Evolutionary conservation across 148 eudicot species (phyloP), one percentile per base, ranked within the genome.

Genomic region (Silene uniflora): DNA sequence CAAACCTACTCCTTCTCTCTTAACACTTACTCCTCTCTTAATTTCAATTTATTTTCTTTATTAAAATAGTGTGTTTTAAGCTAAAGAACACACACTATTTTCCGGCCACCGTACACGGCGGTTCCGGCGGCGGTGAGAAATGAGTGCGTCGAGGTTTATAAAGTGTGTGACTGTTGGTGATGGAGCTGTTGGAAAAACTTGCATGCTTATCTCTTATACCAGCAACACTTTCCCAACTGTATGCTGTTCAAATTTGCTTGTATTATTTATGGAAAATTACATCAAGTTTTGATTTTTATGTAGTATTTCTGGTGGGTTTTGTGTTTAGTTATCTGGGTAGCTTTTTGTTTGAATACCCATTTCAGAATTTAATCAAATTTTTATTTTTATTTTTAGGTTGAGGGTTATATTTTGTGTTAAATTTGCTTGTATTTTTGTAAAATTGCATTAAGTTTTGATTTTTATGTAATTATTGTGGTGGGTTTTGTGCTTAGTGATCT

Each of bases 171-270:
- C 83, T 25, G 83, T 80, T 46, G 83, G 83, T 24, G 83, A 80
- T 49, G 83, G 83, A 14, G 83, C 83, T 42, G 83, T 80, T 47
- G 83, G 83, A 65, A 80, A 80, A 72, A 80, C 83, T 55, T 80
- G 83, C 77, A 80, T 80, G 83, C 83, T 80, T 9, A 80, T 80
- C 22, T 80, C 83, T 72, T 80, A 80, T 61, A 85, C 87, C 52
- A 85, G 87, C 73, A 85, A 85, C 83, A 85, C 85, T 78, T 85
- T 85, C 77, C 87, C 87, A 24, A 85, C 85, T 75, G 87, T 85
- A 22, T 62, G 83, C 72, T 73, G 27, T 35, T 54, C 46, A 24
- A 9, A 10, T 22, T 56, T 44, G 14, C 39, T 73, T 21, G 11
- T 25, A 61, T 3, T 61, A 2, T 25, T 0, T 76, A 4, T 67